A percentile compares a stretch with the other conserved stretches of the same genome.
Evolutionary conservation across 257 asterid species (phyloP).

Genomic region (Dorcoceras hygrometricum): DNA sequence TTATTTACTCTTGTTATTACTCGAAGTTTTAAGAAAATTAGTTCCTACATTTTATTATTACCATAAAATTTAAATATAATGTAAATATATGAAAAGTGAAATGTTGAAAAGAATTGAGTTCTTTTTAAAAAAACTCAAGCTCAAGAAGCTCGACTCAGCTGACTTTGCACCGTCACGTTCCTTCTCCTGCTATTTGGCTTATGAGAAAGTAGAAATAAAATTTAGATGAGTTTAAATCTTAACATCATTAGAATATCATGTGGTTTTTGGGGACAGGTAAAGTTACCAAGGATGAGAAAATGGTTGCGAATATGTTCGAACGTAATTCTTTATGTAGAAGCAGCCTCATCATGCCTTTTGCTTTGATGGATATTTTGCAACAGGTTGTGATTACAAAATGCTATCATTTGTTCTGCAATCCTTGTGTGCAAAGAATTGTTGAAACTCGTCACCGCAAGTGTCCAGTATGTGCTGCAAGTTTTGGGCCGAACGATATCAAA

Average conservation of each 20-base stretch:
- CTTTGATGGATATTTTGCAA: too few species aligned
- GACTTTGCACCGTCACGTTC: background rate
- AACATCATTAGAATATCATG: too few species aligned
- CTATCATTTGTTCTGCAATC: constrained; percentile 91
- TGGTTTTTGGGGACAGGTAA: too few species aligned
- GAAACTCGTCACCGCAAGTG: constrained; percentile 89
- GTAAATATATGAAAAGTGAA: background rate
- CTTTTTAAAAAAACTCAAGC: background rate
- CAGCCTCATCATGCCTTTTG: too few species aligned
- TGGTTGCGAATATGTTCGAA: background rate
- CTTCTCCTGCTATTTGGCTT: background rate
- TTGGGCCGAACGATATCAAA: constrained; percentile 81
- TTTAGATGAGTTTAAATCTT: too few species aligned
- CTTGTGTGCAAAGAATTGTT: constrained; percentile 69
- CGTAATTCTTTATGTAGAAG: background rate
- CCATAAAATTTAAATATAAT: too few species aligned
- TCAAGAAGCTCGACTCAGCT: background rate
- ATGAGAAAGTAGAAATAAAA: too few species aligned
- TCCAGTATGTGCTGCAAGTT: constrained; percentile 84
- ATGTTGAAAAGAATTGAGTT: too few species aligned
- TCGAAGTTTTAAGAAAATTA: background rate
- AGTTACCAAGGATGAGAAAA: background rate
- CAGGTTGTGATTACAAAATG: constrained; percentile 98
- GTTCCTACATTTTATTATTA: background rate
- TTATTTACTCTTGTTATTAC: background rate